Evolutionary conservation across 257 asterid genomes (phyloP).

Genomic region (Solanum sitiens): DNA sequence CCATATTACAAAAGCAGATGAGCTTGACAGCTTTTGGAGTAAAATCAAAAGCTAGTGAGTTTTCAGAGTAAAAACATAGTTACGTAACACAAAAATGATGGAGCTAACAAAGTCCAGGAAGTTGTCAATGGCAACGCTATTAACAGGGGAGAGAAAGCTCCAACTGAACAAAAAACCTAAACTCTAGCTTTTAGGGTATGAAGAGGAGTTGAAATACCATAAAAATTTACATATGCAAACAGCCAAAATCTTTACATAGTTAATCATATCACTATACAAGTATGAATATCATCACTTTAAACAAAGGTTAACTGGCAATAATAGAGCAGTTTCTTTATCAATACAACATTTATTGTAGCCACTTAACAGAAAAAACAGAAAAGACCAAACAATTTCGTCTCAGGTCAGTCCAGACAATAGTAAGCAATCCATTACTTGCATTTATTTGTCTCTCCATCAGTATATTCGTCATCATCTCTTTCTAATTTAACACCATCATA

Average conservation of each 20-base stretch:
- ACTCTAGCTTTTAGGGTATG: too few species aligned
- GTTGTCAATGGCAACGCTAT: background rate
- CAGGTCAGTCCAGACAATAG: background rate
- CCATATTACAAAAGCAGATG: too few species aligned
- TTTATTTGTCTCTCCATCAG: background rate
- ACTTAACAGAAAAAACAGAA: background rate
- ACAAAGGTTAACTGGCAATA: background rate
- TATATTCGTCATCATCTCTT: background rate
- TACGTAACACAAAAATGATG: too few species aligned
- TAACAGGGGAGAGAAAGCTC: background rate
- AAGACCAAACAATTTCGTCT: background rate
- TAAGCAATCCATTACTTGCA: background rate
- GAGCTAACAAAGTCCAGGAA: background rate
- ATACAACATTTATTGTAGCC: too few species aligned
- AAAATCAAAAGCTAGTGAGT: too few species aligned
- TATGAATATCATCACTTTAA: background rate
- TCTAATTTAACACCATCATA: too few species aligned
- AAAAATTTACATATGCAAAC: background rate
- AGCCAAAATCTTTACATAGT: background rate
- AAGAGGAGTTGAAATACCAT: too few species aligned
- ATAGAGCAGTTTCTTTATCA: background rate
- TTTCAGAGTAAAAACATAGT: too few species aligned
- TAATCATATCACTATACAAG: background rate
- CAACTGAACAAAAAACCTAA: background rate
- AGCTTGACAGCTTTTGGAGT: too few species aligned